Conservation (phyloP, 148 eudicot genomes). For the Chenopodium quinoa region DNA sequence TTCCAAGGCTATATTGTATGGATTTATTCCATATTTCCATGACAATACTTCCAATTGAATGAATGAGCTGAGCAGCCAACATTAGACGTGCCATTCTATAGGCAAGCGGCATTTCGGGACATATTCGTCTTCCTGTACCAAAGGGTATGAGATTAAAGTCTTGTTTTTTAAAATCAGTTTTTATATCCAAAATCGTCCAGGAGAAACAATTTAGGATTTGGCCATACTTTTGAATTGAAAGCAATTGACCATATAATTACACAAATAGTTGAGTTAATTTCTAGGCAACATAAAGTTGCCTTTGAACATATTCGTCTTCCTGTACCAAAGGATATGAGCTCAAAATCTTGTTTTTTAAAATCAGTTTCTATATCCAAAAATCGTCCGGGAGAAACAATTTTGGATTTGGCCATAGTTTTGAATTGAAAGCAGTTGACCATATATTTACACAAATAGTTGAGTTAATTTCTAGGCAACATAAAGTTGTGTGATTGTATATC, state of each 20-base stretch:
- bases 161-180: no score
- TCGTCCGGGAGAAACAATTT: not conserved
- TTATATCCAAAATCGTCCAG: no score
- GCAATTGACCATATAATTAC: no score
- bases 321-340: not conserved
- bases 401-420: not conserved
- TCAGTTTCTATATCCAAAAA: not conserved
- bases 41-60: not conserved
- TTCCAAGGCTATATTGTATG: not conserved
- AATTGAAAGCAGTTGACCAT: constrained; percentile 29
- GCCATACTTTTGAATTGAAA: no score
- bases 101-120: not conserved
- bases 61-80: not conserved
- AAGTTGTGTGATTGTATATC: constrained; percentile 10
- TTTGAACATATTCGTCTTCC: not conserved
- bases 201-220: no score
- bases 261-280: no score
- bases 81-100: not conserved
- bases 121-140: no score
- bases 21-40: not conserved
- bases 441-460: constrained; percentile 16
- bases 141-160: no score
- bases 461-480: constrained; percentile 17
- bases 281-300: no score
- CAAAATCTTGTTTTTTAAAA: not conserved